Conservation (phyloP, 345 rosid genomes). For the Diplotaxis tenuifolia region DNA sequence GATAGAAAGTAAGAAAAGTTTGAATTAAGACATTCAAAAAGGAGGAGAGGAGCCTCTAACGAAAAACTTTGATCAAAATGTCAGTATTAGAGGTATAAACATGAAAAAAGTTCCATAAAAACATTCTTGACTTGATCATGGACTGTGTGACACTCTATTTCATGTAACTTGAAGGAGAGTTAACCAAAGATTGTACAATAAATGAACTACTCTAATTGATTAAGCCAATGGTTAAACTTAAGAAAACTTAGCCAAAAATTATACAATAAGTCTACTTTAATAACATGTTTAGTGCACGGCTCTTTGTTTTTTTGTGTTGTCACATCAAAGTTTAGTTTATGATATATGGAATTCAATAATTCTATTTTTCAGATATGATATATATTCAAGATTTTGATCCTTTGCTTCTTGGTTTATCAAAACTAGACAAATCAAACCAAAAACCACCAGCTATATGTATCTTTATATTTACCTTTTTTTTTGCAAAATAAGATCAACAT, state of each 20-base stretch:
- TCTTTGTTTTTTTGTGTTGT: not conserved
- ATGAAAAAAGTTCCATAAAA: not conserved
- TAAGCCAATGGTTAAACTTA: not conserved
- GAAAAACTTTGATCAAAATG: not conserved
- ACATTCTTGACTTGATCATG: not conserved
- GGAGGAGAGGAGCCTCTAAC: not conserved
- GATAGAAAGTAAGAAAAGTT: not conserved
- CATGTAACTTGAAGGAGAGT: not conserved
- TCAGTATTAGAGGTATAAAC: not conserved
- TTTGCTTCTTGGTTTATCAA: not conserved
- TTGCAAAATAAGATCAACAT: too few relatives aligned
- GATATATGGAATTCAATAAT: not conserved
- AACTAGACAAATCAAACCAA: not conserved
- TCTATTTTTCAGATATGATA: too few relatives aligned
- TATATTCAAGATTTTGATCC: constrained; percentile 3
- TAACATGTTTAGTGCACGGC: not conserved
- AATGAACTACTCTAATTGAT: not conserved
- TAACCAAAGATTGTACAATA: not conserved
- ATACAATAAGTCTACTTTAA: not conserved
- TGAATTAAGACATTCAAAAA: not conserved
- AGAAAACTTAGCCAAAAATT: not conserved
- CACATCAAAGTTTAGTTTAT: constrained; percentile 10
- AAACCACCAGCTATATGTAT: not conserved
- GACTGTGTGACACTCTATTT: not conserved
- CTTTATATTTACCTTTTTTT: not conserved